phyloP scores from a whole-genome alignment of 164 flowering plant species.

The Nymphaea thermarum region DNA sequence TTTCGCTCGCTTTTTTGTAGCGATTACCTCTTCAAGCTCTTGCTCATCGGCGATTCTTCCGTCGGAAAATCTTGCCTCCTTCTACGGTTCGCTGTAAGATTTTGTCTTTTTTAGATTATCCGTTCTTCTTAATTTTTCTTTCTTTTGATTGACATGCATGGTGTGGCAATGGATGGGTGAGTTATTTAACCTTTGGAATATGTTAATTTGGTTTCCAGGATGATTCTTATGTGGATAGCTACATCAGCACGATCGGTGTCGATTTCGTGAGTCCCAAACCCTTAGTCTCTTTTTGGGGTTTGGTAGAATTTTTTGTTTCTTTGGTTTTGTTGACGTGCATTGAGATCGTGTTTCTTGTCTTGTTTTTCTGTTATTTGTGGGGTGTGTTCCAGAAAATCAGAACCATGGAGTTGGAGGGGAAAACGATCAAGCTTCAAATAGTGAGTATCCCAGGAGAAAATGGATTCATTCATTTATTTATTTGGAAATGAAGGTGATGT shows the following conservation, averaged over 20 bases:
- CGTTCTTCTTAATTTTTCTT: background rate
- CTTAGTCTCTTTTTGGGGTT: background rate
- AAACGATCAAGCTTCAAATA: slow-evolving; percentile 59
- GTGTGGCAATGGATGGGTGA: background rate
- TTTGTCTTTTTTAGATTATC: background rate
- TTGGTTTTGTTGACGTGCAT: background rate
- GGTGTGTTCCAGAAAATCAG: slow-evolving; percentile 44
- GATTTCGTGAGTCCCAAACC: slow-evolving; percentile 38
- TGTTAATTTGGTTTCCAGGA: slow-evolving; percentile 23
- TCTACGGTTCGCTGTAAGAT: slow-evolving; percentile 51
- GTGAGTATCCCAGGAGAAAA: slow-evolving; percentile 21
- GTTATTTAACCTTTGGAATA: background rate
- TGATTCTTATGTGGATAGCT: slow-evolving; percentile 70
- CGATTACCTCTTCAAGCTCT: slow-evolving; percentile 44
- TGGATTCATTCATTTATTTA: background rate
- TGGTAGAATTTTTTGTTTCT: background rate
- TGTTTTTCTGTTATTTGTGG: background rate
- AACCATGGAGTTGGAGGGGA: slow-evolving; percentile 57
- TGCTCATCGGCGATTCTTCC: slow-evolving; percentile 42
- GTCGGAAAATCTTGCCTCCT: slow-evolving; percentile 66
- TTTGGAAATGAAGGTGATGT: background rate
- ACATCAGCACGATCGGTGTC: slow-evolving; percentile 67
- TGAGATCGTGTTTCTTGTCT: background rate
- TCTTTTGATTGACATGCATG: background rate
- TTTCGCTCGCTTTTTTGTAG: slow-evolving; percentile 6